These are phyloP conservation scores for Colletotrichum godetiae DNA, from an alignment of 2,329 filamentous ascomycete species.

Conservation along the genomic window DNA sequence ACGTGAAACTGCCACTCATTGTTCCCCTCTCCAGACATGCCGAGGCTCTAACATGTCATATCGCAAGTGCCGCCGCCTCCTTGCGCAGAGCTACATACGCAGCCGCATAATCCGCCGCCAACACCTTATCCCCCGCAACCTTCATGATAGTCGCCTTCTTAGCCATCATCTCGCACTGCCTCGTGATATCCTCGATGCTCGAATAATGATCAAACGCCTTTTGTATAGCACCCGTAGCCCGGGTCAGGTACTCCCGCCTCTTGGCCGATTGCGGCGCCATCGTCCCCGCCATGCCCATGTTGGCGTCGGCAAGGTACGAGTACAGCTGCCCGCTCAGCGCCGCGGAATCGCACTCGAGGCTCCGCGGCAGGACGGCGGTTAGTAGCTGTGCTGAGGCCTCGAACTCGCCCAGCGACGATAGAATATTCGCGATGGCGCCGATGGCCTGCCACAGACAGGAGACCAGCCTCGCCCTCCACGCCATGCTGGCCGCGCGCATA, in stretches of 20 bases:
- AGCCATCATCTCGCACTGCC: conserved; percentile 81
- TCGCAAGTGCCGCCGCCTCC: conserved; percentile 29
- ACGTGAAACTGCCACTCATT: neutral
- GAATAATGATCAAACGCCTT: conserved; percentile 73
- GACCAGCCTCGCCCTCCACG: conserved; percentile 76
- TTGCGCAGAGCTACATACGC: conserved; percentile 70
- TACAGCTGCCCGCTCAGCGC: conserved; percentile 75
- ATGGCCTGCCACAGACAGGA: conserved; percentile 79
- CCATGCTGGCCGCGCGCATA: conserved; percentile 79
- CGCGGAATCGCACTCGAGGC: conserved; percentile 76
- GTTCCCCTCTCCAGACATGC: neutral
- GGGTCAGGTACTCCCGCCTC: conserved; percentile 67
- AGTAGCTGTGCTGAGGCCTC: conserved; percentile 73
- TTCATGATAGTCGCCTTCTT: conserved; percentile 85
- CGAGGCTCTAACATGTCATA: neutral
- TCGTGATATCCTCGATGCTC: conserved; percentile 73
- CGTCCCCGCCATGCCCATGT: conserved; percentile 79
- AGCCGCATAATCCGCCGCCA: conserved; percentile 75
- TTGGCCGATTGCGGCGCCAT: conserved; percentile 53
- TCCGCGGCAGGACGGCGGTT: conserved; percentile 77
- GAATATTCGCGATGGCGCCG: conserved; percentile 73
- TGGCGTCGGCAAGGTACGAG: conserved; percentile 77
- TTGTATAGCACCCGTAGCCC: conserved; percentile 70
- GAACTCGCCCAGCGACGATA: conserved; percentile 79
- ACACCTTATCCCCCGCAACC: conserved; percentile 70